Evolutionary conservation across 345 rosid genomes (phyloP), one percentile per base, ranked within the genome.

Genomic region (Salix brachista): DNA sequence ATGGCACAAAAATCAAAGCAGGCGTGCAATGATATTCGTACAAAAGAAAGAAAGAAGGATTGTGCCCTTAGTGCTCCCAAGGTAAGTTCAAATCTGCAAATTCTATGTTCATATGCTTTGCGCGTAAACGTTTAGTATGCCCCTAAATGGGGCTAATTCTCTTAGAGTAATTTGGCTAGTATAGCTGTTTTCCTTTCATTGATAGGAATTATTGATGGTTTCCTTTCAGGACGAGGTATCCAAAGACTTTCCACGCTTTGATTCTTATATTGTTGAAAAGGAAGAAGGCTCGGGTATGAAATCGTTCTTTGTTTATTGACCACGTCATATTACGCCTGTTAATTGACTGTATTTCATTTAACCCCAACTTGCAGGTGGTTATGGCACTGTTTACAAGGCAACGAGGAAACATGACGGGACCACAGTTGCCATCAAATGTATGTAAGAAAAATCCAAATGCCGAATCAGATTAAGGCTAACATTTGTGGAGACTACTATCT

Each of bases 361-460:
- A 73, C 77, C 67, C 41, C n/a, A 70, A 81, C 75, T 83, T 76
- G 80, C 85, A 96, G 99, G 99, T 71, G 99, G 99, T 71, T 93
- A 93, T 78, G 99, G 99, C 65, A 88, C 83, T 80, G 99, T 96
- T 67, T 96, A 92, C 78, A 88, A 91, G 79, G 98, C 97, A 56
- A 74, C 81, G 58, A 92, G 91, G 82, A 91, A 88, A 83, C 75
- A 18, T 75, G 97, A 93, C 80, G 97, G 95, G 71, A 80, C 76
- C 50, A 75, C 81, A 12, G 91, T 96, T 80, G 99, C 99, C 77
- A 93, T 96, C 81, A 96, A 96, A 89, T 92, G 99, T 96, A 89
- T 32, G 80, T 77, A n/a, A 60, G 32, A 58, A 4, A 4, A 70
- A 14, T 30, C 52, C 48, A 21, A 34, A 18, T 23, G n/a, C 58